These are phyloP conservation scores for Anacardium occidentale DNA, from an alignment of 345 rosid species.

Conservation along the genomic window DNA sequence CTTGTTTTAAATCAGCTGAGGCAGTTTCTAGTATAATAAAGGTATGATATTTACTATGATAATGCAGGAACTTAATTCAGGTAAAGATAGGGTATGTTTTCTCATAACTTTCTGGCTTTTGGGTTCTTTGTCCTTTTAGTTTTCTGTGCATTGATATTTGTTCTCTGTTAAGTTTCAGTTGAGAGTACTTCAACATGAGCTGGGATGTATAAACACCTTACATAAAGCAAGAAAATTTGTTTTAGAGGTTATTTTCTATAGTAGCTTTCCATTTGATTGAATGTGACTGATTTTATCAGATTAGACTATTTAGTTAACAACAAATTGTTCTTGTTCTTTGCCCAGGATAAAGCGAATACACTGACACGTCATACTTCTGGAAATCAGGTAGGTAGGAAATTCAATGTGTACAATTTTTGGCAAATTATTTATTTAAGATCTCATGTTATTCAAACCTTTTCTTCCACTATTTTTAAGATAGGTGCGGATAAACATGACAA, in stretches of 20 bases:
- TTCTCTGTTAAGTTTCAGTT: constrained; percentile 44
- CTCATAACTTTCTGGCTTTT: constrained; percentile 19
- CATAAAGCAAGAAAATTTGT: constrained; percentile 39
- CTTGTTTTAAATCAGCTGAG: background rate
- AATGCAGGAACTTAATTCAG: constrained; percentile 68
- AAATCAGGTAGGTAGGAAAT: constrained; percentile 29
- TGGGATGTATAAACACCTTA: constrained; percentile 60
- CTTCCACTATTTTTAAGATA: constrained; percentile 33
- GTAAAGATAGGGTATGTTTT: constrained; percentile 59
- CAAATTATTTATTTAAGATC: background rate
- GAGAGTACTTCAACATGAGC: constrained; percentile 63
- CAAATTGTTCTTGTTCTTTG: constrained; percentile 11
- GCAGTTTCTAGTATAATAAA: background rate
- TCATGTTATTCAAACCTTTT: constrained; percentile 22
- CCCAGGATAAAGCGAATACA: constrained; percentile 35
- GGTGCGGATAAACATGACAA: constrained; percentile 22
- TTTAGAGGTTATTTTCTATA: constrained; percentile 27
- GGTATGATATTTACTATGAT: background rate
- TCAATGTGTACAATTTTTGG: too few species aligned
- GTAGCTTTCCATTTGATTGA: constrained; percentile 8
- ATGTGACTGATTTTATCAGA: background rate
- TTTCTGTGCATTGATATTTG: constrained; percentile 20
- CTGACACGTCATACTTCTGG: constrained; percentile 24
- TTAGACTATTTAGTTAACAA: constrained; percentile 14
- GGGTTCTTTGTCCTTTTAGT: background rate